These are phyloP conservation scores for Chlorella sp. DNA, from an alignment of 139 green algal genomes.

Conservation along the genomic window DNA sequence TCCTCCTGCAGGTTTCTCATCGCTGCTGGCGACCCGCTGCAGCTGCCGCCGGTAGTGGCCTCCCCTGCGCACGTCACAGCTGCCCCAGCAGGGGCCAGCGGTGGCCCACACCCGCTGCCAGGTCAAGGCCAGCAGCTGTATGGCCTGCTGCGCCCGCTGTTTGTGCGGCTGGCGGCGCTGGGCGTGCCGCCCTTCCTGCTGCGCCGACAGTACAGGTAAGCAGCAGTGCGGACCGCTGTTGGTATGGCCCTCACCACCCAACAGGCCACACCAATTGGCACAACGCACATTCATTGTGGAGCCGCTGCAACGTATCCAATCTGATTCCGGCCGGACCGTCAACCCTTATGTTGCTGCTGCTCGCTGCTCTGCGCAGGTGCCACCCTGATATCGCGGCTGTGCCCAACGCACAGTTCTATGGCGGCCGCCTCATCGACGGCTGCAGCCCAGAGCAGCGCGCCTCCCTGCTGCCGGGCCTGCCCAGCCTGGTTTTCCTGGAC, in stretches of 20 bases:
- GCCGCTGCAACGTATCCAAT: too few species aligned
- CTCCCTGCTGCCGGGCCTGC: constrained; percentile 66
- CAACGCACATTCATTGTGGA: too few species aligned
- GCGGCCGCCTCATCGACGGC: constrained; percentile 75
- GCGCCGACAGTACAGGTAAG: constrained; percentile 70
- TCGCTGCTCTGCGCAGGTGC: too few species aligned
- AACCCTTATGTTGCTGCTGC: too few species aligned
- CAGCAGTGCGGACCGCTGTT: too few species aligned
- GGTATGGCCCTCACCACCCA: too few species aligned
- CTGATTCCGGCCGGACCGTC: too few species aligned
- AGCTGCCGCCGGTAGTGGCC: constrained; percentile 86
- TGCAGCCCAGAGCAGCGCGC: constrained; percentile 52
- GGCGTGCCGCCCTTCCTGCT: constrained; percentile 76
- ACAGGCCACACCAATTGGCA: too few species aligned
- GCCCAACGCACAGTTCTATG: constrained; percentile 84
- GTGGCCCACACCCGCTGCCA: background rate
- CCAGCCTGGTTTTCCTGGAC: constrained; percentile 63
- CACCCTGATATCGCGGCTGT: constrained; percentile 56
- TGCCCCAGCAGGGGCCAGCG: too few species aligned
- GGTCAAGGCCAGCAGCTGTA: constrained; percentile 14
- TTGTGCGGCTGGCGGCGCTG: constrained; percentile 76
- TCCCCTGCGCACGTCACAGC: constrained; percentile 51
- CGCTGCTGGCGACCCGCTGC: constrained; percentile 84
- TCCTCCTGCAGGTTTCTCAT: constrained; percentile 72
- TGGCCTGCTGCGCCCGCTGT: constrained; percentile 79